Evolutionary conservation across 2,329 filamentous ascomycete species (phyloP).

Genomic region (Teratosphaeria epicoccoides): DNA sequence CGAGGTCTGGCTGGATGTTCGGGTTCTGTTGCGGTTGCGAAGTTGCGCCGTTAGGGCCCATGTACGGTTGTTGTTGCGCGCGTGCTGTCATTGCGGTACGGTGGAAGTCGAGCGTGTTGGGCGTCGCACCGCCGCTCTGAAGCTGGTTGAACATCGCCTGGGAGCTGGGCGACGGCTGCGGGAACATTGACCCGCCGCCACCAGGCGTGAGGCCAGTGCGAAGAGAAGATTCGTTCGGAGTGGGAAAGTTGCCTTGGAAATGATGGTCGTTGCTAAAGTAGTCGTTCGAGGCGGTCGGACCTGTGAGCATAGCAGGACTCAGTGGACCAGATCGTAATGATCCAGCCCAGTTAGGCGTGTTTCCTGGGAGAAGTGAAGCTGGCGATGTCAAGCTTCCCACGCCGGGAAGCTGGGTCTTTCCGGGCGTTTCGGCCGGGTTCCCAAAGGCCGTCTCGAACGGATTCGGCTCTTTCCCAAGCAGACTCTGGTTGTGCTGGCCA

Average conservation of each 20-base stretch:
- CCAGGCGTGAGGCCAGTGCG: slow-evolving; percentile 87
- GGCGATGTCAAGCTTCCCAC: slow-evolving; percentile 88
- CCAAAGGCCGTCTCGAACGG: slow-evolving; percentile 95
- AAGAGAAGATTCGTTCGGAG: slow-evolving; percentile 90
- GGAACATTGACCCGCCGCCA: slow-evolving; percentile 95
- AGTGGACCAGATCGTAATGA: slow-evolving; percentile 85
- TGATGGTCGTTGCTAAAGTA: slow-evolving; percentile 68
- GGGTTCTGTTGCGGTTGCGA: slow-evolving; percentile 34
- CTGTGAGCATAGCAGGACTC: slow-evolving; percentile 94
- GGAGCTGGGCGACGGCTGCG: slow-evolving; percentile 76
- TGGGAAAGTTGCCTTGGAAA: slow-evolving; percentile 77
- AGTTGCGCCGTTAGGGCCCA: slow-evolving; percentile 28
- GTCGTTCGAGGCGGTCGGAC: slow-evolving; percentile 59
- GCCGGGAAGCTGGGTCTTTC: slow-evolving; percentile 68
- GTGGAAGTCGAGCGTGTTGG: slow-evolving; percentile 86
- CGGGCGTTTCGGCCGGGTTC: slow-evolving; percentile 65
- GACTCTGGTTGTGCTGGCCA: slow-evolving; percentile 29
- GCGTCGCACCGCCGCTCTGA: slow-evolving; percentile 73
- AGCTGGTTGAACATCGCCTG: slow-evolving; percentile 72
- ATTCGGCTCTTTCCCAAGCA: slow-evolving; percentile 74
- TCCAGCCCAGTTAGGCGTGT: slow-evolving; percentile 70
- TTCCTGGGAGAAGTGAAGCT: slow-evolving; percentile 64
- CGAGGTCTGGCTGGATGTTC: slow-evolving; percentile 29
- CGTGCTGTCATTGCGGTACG: slow-evolving; percentile 78
- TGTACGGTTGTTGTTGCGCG: slow-evolving; percentile 41